phyloP scores from a whole-genome alignment of 345 rosid genomes.

The Lumnitzera littorea region DNA sequence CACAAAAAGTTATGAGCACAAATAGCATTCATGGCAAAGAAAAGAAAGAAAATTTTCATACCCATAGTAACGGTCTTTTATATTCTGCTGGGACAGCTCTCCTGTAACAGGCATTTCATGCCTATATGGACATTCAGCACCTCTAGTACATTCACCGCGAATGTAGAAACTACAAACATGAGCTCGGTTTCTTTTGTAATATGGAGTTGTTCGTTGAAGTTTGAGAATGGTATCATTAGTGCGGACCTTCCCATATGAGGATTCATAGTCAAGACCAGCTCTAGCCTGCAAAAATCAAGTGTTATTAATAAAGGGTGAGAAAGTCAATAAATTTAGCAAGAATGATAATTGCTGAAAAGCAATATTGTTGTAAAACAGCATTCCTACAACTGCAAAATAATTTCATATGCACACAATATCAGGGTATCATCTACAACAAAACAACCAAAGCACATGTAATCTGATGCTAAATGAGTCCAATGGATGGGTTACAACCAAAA shows the following conservation, averaged over 20 bases:
- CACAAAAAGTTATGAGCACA: too few species aligned
- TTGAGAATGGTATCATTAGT: conserved; percentile 86
- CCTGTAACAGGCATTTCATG: conserved; percentile 98
- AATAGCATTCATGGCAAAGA: background rate
- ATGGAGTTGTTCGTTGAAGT: conserved; percentile 92
- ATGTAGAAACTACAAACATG: conserved; percentile 94
- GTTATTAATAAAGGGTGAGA: background rate
- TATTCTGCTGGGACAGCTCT: conserved; percentile 91
- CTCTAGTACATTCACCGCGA: conserved; percentile 94
- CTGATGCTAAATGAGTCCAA: too few species aligned
- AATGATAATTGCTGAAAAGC: too few species aligned
- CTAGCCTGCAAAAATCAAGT: conserved; percentile 51
- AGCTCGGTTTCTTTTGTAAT: conserved; percentile 86
- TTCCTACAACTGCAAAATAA: too few species aligned
- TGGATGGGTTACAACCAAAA: too few species aligned
- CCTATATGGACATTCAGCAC: conserved; percentile 91
- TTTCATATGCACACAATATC: too few species aligned
- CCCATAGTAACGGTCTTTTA: conserved; percentile 97
- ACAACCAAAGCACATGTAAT: too few species aligned
- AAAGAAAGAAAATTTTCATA: conserved; percentile 20
- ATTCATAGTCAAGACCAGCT: conserved; percentile 95
- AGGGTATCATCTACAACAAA: too few species aligned
- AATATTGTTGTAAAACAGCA: too few species aligned
- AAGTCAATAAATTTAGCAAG: background rate
- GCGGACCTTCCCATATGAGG: conserved; percentile 80